A percentile compares a stretch with the other conserved stretches of the same genome.
Conservation (phyloP, 768 basidiomycete genomes). For the Termitomyces sp. region DNA sequence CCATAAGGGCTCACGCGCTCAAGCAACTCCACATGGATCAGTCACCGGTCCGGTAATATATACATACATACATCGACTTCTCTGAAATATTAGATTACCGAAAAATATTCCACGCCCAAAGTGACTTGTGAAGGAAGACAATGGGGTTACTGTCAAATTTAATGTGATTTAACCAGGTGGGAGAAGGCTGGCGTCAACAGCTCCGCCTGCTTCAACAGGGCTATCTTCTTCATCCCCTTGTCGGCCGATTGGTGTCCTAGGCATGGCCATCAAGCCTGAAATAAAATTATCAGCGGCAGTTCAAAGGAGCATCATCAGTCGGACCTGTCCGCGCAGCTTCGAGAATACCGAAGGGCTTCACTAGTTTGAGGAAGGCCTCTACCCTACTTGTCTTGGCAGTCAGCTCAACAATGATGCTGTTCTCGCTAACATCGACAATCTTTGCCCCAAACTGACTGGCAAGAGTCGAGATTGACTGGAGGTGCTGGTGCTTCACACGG, state of each 20-base stretch:
- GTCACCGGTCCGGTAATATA: background rate
- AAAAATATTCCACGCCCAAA: background rate
- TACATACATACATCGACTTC: background rate
- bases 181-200: slow-evolving; percentile 86
- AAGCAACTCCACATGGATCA: background rate
- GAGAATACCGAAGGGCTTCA: slow-evolving; percentile 93
- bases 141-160: background rate
- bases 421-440: slow-evolving; percentile 92
- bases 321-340: slow-evolving; percentile 92
- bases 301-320: background rate
- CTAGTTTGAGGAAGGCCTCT: slow-evolving; percentile 85
- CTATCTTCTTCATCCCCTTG: slow-evolving; percentile 28
- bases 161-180: slow-evolving; percentile 73
- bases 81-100: background rate
- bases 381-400: slow-evolving; percentile 89
- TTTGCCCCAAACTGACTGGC: slow-evolving; percentile 87
- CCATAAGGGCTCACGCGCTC: background rate
- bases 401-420: slow-evolving; percentile 92
- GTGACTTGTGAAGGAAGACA: background rate
- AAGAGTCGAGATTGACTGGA: slow-evolving; percentile 83
- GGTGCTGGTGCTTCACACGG: slow-evolving; percentile 82
- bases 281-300: slow-evolving; percentile 1
- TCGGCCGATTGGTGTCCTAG: slow-evolving; percentile 79
- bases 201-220: slow-evolving; percentile 32
- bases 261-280: slow-evolving; percentile 96